Conservation (phyloP, 352 stramenopile genomes). For the Blastocystis sp. region DNA sequence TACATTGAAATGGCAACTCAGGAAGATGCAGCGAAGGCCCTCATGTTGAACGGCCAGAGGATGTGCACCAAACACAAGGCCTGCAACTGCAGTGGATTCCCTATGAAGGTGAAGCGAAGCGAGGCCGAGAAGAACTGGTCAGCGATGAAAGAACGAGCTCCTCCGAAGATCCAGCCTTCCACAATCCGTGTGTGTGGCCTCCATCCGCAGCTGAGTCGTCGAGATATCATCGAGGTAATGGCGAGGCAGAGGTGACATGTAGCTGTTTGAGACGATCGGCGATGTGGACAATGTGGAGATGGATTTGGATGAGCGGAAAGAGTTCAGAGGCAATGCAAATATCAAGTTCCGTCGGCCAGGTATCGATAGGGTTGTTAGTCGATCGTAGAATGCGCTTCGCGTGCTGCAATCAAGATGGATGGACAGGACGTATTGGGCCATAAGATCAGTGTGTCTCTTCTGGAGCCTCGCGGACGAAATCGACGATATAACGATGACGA, state of each 20-base stretch:
- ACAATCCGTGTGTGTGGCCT: conserved; percentile 30
- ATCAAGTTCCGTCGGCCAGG: conserved; percentile 44
- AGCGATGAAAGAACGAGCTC: conserved; percentile 27
- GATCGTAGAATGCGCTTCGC: conserved; percentile 7
- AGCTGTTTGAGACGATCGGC: conserved; percentile 16
- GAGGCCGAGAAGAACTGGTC: conserved; percentile 62
- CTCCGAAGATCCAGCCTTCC: conserved; percentile 45
- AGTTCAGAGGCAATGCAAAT: conserved; percentile 36
- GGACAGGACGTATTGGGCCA: not conserved
- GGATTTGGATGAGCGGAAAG: not conserved
- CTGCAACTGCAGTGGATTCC: conserved; percentile 59
- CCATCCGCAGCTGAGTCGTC: not conserved
- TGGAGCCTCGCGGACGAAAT: not conserved
- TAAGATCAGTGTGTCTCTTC: conserved; percentile 14
- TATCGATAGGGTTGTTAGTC: not conserved
- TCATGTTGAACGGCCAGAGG: conserved; percentile 55
- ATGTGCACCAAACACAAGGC: conserved; percentile 60
- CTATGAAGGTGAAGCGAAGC: conserved; percentile 59
- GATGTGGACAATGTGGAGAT: conserved; percentile 44
- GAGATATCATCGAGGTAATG: not conserved
- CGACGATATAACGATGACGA: conserved; percentile 35
- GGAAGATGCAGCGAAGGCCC: conserved; percentile 4
- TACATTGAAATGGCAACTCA: conserved; percentile 55
- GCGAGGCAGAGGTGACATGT: not conserved
- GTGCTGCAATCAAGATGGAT: conserved; percentile 13